Evolutionary conservation across 2,329 filamentous ascomycete genomes (phyloP).

Genomic region (Colletotrichum ledebouriae): DNA sequence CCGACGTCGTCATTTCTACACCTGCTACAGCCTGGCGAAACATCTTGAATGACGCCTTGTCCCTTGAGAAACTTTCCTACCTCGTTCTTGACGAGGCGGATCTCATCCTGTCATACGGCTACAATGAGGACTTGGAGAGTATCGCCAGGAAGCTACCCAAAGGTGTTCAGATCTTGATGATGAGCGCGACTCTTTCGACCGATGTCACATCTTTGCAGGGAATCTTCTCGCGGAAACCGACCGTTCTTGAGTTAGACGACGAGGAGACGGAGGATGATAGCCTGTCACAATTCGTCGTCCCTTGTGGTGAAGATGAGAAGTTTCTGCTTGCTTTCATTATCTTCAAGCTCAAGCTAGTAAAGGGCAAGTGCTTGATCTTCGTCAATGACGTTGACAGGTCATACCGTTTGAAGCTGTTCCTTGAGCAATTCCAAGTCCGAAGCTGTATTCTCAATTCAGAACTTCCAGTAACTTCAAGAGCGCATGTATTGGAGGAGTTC

Average conservation of each 20-base stretch:
- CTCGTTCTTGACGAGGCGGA: conserved; percentile 96
- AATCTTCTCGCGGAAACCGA: conserved; percentile 86
- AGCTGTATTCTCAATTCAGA: conserved; percentile 96
- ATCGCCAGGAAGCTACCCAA: conserved; percentile 84
- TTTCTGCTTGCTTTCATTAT: conserved; percentile 94
- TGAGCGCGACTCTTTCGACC: conserved; percentile 91
- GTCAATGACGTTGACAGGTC: conserved; percentile 89
- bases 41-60: conserved; percentile 78
- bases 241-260: conserved; percentile 85
- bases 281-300: conserved; percentile 89
- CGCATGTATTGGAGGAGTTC: conserved; percentile 97
- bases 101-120: conserved; percentile 92
- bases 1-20: conserved; percentile 92
- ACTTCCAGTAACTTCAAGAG: conserved; percentile 89
- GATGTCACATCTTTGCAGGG: conserved; percentile 89
- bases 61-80: conserved; percentile 78
- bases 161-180: conserved; percentile 89
- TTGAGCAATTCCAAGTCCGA: conserved; percentile 96
- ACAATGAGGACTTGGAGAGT: conserved; percentile 88
- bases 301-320: conserved; percentile 96
- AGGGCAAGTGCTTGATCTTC: conserved; percentile 82
- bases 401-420: conserved; percentile 92
- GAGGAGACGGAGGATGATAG: conserved; percentile 81
- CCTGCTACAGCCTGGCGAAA: conserved; percentile 87
- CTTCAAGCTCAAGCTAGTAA: conserved; percentile 93